Evolutionary conservation across 2,329 filamentous ascomycete species (phyloP), one percentile per base, ranked within the genome.

Genomic region (Monosporascus sp.): DNA sequence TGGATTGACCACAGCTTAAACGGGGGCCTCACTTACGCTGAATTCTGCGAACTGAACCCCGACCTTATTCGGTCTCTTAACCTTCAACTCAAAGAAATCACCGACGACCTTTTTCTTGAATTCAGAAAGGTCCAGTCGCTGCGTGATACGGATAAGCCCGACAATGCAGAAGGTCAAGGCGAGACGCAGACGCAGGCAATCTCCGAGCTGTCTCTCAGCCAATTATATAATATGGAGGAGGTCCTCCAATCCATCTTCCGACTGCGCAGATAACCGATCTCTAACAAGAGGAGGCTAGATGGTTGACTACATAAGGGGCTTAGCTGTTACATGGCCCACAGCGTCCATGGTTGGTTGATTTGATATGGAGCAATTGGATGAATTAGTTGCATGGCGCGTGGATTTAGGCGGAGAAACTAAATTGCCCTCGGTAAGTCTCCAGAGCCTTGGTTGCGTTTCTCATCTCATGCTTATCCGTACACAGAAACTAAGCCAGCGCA

Each of bases 21-120:
- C 3, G 54, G 57, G 2, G 58, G 59, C 5, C 45, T 64, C 22
- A 60, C 60, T 0, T 59, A 60, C 31, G 49, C 52, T 17, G 59
- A 62, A 41, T 62, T 66, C 53, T 60, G 58, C 31, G 51, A 47
- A 8, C 48, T 65, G 9, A 60, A 65, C 41, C 54, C 58, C 8
- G 57, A 58, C 25, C 59, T 60, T 3, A 59, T 66, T 17, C 55
- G 57, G 8, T 65, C 62, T 3, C 49, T 64, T 14, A 56, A 47
- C 15, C 27, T 57, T 7, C 59, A 61, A 25, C 57, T 67, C 22
- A 58, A 59, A 36, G 55, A 63, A 43, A 54, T 60, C 7, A 50
- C 48, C 20, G 57, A 61, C 14, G 38, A 59, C 17, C 22, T 67
- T 8, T 52, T 51, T n/a, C 47, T 50, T 6, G 55, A 58, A 27